Conservation (phyloP, 1,139 yeast species). For the Sugiyamaella neomexicana region DNA sequence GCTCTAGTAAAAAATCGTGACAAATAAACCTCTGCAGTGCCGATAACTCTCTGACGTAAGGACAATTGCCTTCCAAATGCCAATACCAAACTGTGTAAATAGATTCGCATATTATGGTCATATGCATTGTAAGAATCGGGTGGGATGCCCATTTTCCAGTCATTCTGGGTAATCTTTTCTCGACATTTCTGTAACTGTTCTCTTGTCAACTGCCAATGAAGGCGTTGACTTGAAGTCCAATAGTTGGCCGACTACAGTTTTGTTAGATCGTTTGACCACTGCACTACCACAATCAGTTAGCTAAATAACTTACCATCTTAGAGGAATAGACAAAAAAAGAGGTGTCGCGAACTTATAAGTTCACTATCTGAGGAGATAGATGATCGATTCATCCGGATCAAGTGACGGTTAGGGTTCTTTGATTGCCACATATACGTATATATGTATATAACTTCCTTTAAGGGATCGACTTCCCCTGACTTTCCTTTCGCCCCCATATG, state of each 20-base stretch:
- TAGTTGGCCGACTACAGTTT: conserved; percentile 50
- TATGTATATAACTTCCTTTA: background rate
- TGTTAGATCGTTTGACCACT: background rate
- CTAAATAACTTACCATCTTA: background rate
- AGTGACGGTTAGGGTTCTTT: background rate
- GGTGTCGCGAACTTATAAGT: background rate
- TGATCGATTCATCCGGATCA: background rate
- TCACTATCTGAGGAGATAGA: background rate
- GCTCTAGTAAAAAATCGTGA: conserved; percentile 72
- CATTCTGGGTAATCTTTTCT: conserved; percentile 37
- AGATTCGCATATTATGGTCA: conserved; percentile 45
- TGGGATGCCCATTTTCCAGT: conserved; percentile 28
- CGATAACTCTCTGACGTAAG: conserved; percentile 77
- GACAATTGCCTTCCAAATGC: conserved; percentile 76
- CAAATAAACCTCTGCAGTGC: conserved; percentile 85
- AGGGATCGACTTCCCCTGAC: background rate
- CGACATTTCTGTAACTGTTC: conserved; percentile 48
- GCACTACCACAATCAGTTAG: background rate
- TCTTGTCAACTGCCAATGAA: conserved; percentile 60
- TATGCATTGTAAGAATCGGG: conserved; percentile 33
- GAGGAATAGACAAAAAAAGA: background rate
- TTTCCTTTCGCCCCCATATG: background rate
- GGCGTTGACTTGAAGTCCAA: conserved; percentile 67
- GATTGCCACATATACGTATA: background rate
- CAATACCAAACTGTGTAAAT: conserved; percentile 53